These are phyloP conservation scores for Zasmidium cellare DNA, from an alignment of 2,329 filamentous ascomycete species.

Conservation along the genomic window DNA sequence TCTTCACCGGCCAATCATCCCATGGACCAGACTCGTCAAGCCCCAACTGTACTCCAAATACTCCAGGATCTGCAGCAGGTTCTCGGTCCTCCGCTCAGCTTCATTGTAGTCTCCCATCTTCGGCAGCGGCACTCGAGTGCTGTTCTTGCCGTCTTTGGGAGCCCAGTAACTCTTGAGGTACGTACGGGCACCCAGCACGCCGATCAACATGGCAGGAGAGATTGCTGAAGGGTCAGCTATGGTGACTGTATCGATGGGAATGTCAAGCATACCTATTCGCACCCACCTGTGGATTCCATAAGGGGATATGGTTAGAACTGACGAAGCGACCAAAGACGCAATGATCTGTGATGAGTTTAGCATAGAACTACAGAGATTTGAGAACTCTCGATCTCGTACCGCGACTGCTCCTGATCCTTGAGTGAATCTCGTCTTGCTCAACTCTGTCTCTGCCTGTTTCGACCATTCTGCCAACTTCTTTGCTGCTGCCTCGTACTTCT, in stretches of 20 bases:
- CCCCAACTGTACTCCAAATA: slow-evolving; percentile 39
- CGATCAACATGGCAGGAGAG: slow-evolving; percentile 30
- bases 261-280: slow-evolving; percentile 16
- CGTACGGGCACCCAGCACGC: slow-evolving; percentile 28
- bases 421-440: slow-evolving; percentile 47
- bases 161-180: slow-evolving; percentile 40
- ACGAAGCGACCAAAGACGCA: slow-evolving; percentile 29
- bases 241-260: neutral
- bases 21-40: slow-evolving; percentile 30
- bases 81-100: slow-evolving; percentile 34
- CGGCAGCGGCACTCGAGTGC: slow-evolving; percentile 31
- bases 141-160: slow-evolving; percentile 30
- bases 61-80: slow-evolving; percentile 33
- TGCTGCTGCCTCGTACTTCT: slow-evolving; percentile 46
- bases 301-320: slow-evolving; percentile 24
- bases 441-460: slow-evolving; percentile 41
- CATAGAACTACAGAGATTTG: slow-evolving; percentile 2
- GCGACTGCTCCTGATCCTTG: slow-evolving; percentile 43
- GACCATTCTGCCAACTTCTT: slow-evolving; percentile 50
- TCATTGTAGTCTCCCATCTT: slow-evolving; percentile 37
- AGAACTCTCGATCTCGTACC: slow-evolving; percentile 26
- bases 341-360: slow-evolving; percentile 26
- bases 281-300: slow-evolving; percentile 18
- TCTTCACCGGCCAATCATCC: slow-evolving; percentile 22
- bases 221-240: slow-evolving; percentile 3